Base-by-base conservation (phyloP, 257 asterid genomes). In the Primulina eburnea region DNA sequence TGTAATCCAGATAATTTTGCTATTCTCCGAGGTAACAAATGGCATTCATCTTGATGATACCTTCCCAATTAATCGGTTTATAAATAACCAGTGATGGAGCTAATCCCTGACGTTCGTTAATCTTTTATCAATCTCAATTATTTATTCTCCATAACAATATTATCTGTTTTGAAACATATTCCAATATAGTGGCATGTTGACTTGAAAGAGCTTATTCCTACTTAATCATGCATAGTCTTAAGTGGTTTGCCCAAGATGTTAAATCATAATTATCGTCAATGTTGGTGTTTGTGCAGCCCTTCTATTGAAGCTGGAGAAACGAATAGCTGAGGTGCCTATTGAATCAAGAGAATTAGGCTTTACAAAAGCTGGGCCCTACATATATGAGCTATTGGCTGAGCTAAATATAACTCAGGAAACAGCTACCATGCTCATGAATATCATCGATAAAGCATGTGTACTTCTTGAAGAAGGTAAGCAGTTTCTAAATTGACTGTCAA, bases 1-100 rank as follows among this genome's bases (percentile, higher is more conserved):
- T 86, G 85, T 82, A 91, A 84, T 77, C 99, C 99, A n/a, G 97
- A 90, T 71, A 77, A 87, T 80, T 93, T 93, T 84, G 96, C 92
- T 73, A 82, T 91, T 81, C 99, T 93, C 60, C 82, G 85, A 89
- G 99, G 99, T 90, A 87, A 63, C 16, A 21, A 34, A 60, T 34
- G 26, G 33, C 62, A 65, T 68, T 17, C 71, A 35, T 52, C 75
- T 12, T 35, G 33, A 68, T 69, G 63, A 65, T 73, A 72, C 56
- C 64, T 50, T 59, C 47, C 63, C 35, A 18, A 69, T 20, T 71
- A 16, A n/a, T 56, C 2, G 72, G 35, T 72, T 69, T 55, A 32
- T 57, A 65, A n/a, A 20, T 30, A 40, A 76, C 74, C 26, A 47
- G 58, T 67, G 64, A 66, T 62, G 55, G 55, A n/a, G 20, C 74